Evolutionary conservation across 306 rosid genomes (phyloP), one percentile per base, ranked within the genome.

Genomic region (Cicer yamashitae): DNA sequence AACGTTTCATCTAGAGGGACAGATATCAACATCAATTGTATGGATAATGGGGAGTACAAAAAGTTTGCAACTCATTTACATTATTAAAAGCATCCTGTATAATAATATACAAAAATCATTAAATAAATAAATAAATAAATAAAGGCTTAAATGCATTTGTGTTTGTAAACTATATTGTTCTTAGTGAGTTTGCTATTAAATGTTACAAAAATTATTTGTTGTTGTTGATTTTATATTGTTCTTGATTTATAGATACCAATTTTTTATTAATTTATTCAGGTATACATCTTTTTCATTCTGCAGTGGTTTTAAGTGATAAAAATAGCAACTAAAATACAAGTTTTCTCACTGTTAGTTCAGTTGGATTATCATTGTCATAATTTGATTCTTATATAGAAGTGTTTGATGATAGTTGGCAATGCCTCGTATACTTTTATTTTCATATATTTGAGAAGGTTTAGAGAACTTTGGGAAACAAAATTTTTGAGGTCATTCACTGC

Each of bases 241-340:
- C 18, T 17, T 17, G 18, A 17, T 17, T 17, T 17, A 17, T 17
- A 17, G 18, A 17, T 17, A 17, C 18, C 18, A 34, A 12, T 73
- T 54, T 68, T 75, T 25, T 18, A n/a, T 72, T 61, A 67, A 48
- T 79, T 67, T 72, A 9, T 44, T 37, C 41, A 38, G 53, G 66
- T 40, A 22, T n/a, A 46, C 67, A 17, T 25, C 7, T 38, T 77
- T 54, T 71, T n/a, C 51, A 13, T 73, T 61, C 43, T 38, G 41
- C 15, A 7, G 66, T 71, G 38, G 13, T 34, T 61, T 76, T 20
- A 34, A 52, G 61, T 18, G 58, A 41, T 63, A 52, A 52, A 52
- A 52, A 7, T 52, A 52, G 59, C 59, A 15, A 15, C 25, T 15
- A 22, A 52, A 58, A 58, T 1, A 58, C 39, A 7, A 34, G 7